Evolutionary conservation across 495 filamentous ascomycete species (phyloP).

Genomic region (Entonaema liquescens): DNA sequence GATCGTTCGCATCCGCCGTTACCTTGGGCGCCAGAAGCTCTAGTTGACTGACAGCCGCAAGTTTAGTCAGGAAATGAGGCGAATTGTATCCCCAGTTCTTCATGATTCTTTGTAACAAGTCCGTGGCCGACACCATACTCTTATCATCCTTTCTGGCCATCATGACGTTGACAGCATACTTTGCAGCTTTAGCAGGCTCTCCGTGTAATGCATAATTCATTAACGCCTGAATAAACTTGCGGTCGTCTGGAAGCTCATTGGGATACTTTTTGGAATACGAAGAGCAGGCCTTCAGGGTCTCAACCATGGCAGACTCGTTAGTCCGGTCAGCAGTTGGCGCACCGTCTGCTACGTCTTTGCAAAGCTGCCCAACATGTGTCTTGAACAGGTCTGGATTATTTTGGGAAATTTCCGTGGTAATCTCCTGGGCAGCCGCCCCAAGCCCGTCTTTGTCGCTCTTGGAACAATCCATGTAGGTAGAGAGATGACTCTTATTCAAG

Average conservation of each 20-base stretch:
- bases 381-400: constrained; percentile 88
- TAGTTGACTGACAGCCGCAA: constrained; percentile 85
- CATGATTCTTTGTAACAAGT: constrained; percentile 76
- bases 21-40: constrained; percentile 78
- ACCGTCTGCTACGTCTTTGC: constrained; percentile 80
- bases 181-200: constrained; percentile 81
- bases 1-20: constrained; percentile 75
- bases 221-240: constrained; percentile 83
- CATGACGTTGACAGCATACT: constrained; percentile 91
- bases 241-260: constrained; percentile 82
- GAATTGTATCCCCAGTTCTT: constrained; percentile 80
- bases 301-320: constrained; percentile 75
- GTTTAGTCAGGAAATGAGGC: constrained; percentile 79
- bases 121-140: constrained; percentile 81
- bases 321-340: constrained; percentile 72
- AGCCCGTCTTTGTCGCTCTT: constrained; percentile 81
- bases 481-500: constrained; percentile 93
- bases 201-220: constrained; percentile 83
- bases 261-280: constrained; percentile 87
- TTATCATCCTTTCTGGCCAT: constrained; percentile 82
- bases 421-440: constrained; percentile 82
- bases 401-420: constrained; percentile 91
- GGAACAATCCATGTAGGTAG: constrained; percentile 86
- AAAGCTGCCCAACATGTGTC: constrained; percentile 91
- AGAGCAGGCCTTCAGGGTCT: constrained; percentile 91